Percentiles rank a stretch among this genome's conserved stretches.
Conservation (phyloP, 108 stramenopile species). For the Pseudonitzschia pungens region DNA sequence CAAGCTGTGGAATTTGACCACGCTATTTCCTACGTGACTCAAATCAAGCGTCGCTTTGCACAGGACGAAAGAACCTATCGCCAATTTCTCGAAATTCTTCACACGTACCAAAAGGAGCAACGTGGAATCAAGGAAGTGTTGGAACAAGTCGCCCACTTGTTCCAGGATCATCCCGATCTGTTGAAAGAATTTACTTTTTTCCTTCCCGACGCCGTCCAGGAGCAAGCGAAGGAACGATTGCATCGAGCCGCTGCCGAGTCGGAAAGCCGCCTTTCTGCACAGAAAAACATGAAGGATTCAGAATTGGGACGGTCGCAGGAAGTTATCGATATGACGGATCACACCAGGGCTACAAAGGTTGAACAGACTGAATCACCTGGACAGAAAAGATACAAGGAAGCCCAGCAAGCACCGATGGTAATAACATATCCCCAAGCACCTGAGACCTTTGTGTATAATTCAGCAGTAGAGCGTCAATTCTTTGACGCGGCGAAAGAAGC, state of each 20-base stretch:
- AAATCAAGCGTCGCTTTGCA: conserved; percentile 91
- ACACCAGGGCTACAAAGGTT: background rate
- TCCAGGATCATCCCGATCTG: conserved; percentile 92
- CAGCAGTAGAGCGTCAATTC: conserved; percentile 88
- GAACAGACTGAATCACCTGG: conserved; percentile 14
- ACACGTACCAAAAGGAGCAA: conserved; percentile 94
- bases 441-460: conserved; percentile 79
- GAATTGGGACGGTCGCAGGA: conserved; percentile 16
- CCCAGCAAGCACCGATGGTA: conserved; percentile 7
- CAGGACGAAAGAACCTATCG: conserved; percentile 86
- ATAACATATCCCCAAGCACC: conserved; percentile 38
- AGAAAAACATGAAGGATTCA: conserved; percentile 27
- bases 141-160: conserved; percentile 87
- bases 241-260: conserved; percentile 85
- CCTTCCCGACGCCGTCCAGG: conserved; percentile 91
- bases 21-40: conserved; percentile 93
- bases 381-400: conserved; percentile 31
- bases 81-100: conserved; percentile 88
- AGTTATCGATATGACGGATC: conserved; percentile 77
- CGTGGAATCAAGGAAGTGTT: conserved; percentile 93
- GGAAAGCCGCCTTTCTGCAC: conserved; percentile 74
- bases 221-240: conserved; percentile 87
- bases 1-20: conserved; percentile 88
- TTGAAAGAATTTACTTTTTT: conserved; percentile 94
- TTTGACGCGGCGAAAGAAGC: conserved; percentile 87